Conservation (phyloP, 163 green algal genomes). For the Chlamydomonas reinhardtii region DNA sequence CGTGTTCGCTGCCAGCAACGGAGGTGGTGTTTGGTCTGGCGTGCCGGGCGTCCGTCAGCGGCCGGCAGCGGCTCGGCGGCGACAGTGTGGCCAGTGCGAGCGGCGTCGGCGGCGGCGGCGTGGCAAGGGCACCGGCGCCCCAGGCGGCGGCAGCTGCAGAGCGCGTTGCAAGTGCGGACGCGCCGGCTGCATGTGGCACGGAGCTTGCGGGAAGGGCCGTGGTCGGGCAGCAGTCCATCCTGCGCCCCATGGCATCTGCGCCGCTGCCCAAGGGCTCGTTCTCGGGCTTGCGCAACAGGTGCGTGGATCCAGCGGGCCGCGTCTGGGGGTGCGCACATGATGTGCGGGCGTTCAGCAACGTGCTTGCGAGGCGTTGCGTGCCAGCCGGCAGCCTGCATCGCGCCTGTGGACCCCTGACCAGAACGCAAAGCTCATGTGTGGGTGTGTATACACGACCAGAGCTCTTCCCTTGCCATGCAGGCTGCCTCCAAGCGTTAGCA, state of each 20-base stretch:
- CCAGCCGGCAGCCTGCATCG: background rate
- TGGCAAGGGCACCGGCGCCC: background rate
- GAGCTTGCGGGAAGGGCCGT: background rate
- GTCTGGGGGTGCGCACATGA: no score
- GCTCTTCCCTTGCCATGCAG: background rate
- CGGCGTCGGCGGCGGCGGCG: background rate
- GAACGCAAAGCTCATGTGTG: no score
- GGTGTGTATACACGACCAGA: no score
- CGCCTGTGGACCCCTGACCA: no score
- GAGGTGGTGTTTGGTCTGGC: constrained; percentile 40
- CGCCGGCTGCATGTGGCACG: background rate
- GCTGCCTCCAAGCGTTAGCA: no score
- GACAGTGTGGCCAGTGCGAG: no score
- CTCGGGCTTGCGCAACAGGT: background rate
- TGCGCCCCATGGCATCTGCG: constrained; percentile 27
- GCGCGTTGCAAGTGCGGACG: background rate
- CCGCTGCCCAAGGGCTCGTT: background rate
- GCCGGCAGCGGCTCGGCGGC: background rate
- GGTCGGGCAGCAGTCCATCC: background rate
- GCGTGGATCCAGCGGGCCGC: no score
- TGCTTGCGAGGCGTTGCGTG: no score
- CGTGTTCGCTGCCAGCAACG: constrained; percentile 14
- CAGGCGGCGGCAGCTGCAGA: no score
- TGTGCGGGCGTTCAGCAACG: no score
- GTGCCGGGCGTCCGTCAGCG: background rate